Conservation (phyloP, 805 yeast species). For the Debaryomyces hansenii region DNA sequence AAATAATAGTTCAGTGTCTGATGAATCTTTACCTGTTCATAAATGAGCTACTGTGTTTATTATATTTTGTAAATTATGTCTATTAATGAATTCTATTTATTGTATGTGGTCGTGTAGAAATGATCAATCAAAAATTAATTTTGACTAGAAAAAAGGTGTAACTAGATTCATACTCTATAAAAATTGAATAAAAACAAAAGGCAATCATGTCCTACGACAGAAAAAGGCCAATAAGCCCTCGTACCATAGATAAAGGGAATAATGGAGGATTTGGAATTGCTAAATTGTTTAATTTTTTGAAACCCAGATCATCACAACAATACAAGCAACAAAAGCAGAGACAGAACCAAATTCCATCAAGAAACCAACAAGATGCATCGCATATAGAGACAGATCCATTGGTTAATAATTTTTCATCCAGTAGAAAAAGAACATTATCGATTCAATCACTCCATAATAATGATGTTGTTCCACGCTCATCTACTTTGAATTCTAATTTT, state of each 20-base stretch:
- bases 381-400: slow-evolving; percentile 16
- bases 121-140: neutral
- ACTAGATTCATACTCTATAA: too few relatives aligned
- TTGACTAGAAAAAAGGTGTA: neutral
- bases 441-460: slow-evolving; percentile 15
- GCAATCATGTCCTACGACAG: neutral
- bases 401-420: slow-evolving; percentile 22
- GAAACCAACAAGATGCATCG: slow-evolving; percentile 3
- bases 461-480: slow-evolving; percentile 25
- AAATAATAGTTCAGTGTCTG: slow-evolving; percentile 5
- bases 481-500: slow-evolving; percentile 13
- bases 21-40: slow-evolving; percentile 1
- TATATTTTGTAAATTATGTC: neutral
- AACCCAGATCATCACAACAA: slow-evolving; percentile 3
- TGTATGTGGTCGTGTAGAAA: neutral
- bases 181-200: neutral
- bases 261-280: slow-evolving; percentile 6
- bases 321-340: slow-evolving; percentile 1
- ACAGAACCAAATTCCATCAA: neutral
- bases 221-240: slow-evolving; percentile 20
- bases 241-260: slow-evolving; percentile 5
- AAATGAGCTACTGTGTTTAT: neutral
- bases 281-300: slow-evolving; percentile 11
- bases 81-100: neutral
- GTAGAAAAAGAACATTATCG: slow-evolving; percentile 28